These are phyloP conservation scores for Acanthamoeba triangularis DNA, from an alignment of 208 protist genomes.

Conservation along the genomic window DNA sequence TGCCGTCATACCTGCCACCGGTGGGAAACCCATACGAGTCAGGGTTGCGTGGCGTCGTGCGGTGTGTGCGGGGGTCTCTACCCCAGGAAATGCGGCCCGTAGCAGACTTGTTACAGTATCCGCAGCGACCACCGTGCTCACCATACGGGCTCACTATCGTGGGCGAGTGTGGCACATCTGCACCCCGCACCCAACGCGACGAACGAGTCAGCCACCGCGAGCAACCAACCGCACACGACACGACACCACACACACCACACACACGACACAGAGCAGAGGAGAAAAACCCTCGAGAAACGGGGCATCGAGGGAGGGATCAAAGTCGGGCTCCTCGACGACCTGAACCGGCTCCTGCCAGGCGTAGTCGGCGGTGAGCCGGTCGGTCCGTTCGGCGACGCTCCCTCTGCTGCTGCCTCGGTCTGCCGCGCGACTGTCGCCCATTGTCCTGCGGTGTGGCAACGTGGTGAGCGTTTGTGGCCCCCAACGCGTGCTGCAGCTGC, in stretches of 20 bases:
- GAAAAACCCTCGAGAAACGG: neutral
- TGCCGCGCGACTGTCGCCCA: neutral
- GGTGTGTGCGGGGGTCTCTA: neutral
- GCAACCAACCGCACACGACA: neutral
- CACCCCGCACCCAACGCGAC: neutral
- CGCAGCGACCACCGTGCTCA: conserved; percentile 3
- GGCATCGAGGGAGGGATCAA: conserved; percentile 29
- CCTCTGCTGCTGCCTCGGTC: neutral
- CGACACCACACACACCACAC: neutral
- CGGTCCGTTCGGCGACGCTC: neutral
- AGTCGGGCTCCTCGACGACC: conserved; percentile 7
- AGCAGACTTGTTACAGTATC: conserved; percentile 35
- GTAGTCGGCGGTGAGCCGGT: neutral
- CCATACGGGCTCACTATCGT: conserved; percentile 14
- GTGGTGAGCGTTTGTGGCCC: neutral
- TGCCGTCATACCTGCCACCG: conserved; percentile 22
- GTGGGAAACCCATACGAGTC: neutral
- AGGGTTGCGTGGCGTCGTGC: neutral
- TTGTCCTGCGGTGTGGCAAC: neutral
- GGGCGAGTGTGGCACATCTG: conserved; percentile 28
- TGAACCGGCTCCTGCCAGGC: neutral
- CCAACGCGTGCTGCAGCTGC: neutral
- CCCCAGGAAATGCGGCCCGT: conserved; percentile 51
- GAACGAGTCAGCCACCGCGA: neutral
- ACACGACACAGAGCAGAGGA: neutral